phyloP scores from a whole-genome alignment of 257 asterid genomes.

The Nyctanthes arbortristis region DNA sequence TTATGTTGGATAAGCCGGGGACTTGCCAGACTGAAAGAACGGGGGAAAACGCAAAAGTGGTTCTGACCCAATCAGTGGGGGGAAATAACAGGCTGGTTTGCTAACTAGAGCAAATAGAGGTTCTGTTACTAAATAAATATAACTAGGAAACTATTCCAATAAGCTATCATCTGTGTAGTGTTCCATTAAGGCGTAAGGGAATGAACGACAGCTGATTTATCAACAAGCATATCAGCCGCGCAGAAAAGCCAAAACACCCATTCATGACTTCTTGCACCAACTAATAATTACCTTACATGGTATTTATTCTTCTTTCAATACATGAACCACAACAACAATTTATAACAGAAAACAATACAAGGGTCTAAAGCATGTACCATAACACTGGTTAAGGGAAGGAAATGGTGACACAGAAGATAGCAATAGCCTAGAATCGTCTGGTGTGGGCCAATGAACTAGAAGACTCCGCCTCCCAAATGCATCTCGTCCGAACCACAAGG shows the following conservation, averaged over 20 bases:
- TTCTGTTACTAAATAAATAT: not conserved
- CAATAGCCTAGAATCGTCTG: constrained; percentile 68
- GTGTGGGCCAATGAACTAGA: constrained; percentile 94
- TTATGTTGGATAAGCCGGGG: too few species aligned
- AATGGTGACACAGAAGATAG: constrained; percentile 87
- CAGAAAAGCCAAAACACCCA: not conserved
- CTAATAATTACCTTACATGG: not conserved
- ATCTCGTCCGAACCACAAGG: constrained; percentile 97
- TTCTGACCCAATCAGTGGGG: not conserved
- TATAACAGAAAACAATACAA: constrained; percentile 1
- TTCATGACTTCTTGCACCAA: constrained; percentile 1
- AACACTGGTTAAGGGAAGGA: constrained; percentile 38
- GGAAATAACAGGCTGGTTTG: not conserved
- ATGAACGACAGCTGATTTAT: not conserved
- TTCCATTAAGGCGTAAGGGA: too few species aligned
- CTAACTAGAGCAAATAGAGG: not conserved
- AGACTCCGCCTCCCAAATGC: constrained; percentile 97
- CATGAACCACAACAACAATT: not conserved
- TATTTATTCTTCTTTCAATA: not conserved
- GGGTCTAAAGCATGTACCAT: constrained; percentile 45
- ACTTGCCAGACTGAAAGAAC: too few species aligned
- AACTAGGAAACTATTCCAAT: not conserved
- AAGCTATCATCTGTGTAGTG: too few species aligned
- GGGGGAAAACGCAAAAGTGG: not conserved
- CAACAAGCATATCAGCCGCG: not conserved